Base-by-base conservation (phyloP, 768 basidiomycete species). In the Amanita polypyramis region DNA sequence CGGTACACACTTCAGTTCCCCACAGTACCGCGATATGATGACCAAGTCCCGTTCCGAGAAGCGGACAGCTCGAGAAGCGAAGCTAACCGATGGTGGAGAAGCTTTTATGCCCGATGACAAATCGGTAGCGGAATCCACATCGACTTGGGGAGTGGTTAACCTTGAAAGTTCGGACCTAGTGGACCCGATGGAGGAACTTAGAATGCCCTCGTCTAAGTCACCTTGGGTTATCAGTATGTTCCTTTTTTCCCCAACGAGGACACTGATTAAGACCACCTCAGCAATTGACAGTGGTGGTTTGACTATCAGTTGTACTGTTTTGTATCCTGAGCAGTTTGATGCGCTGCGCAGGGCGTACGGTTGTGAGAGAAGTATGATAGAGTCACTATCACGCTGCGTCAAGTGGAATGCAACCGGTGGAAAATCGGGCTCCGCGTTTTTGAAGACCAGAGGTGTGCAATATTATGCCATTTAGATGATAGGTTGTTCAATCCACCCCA, bases 301-400 rank as follows among this genome's bases (percentile, higher is more conserved):
- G 46, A 88, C 82, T 21, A 94, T 96, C 58, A 92, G 90, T 57
- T 96, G 93, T 59, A 90, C 89, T 1, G 83, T 97, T 50, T 78
- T 98, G 38, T 97, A 91, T 62, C 92, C 94, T 0, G 95, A 98
- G 60, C 93, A 96, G 60, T 99, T 99, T 55, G 94, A 98, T 55
- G 90, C 89, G 2, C 64, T 99, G 36, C 80, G 96, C 11, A 75
- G 88, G 29, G 92, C 85, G 14, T 98, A 95, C 55, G 89, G 93
- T 52, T 96, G 92, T 58, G 91, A 96, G 57, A 84, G 83, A 58
- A 92, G 87, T 56, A 91, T 97, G 67, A 78, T 98, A 35, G 93
- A 97, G 61, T 93, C 90, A 0, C 67, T 99, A 12, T 84, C 96
- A 0, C 74, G 95, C 21, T 99, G 96, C 61, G 77, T 95, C 53